Base-by-base conservation (phyloP, 768 basidiomycete species). In the Pulveroboletus sp. region DNA sequence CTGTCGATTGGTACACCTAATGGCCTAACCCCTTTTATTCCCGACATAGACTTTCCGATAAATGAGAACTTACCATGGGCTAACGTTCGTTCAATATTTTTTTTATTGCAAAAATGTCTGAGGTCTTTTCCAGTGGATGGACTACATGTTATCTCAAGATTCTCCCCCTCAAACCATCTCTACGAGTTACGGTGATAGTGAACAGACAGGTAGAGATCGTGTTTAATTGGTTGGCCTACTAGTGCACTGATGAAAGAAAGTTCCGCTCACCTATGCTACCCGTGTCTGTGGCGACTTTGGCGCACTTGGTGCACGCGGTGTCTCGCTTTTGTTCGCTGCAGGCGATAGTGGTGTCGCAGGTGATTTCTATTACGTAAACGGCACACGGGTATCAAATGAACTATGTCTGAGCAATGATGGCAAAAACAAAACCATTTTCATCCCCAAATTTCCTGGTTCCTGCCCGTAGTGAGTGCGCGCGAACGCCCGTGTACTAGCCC, bases 261-360 rank as follows among this genome's bases (percentile, higher is more conserved):
- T 87, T 20, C 84, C 85, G n/a, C 43, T 61, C 44, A 70, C 63
- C 46, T 85, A 75, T 55, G 83, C 85, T 10, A n/a, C n/a, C n/a
- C n/a, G n/a, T n/a, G n/a, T n/a, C n/a, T n/a, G n/a, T n/a, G n/a
- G n/a, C n/a, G n/a, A 54, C 29, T 81, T 89, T 45, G 85, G 84
- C n/a, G 74, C 80, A 51, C 77, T 90, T 13, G 85, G 85, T 49
- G 79, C 72, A 42, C 79, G 85, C 2, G 87, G 88, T 16, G 72
- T 82, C n/a, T 81, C 85, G 8, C 36, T 89, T 14, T 60, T 81
- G 34, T 86, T 86, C 65, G 73, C 80, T 11, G 83, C 82, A 19
- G 85, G 86, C 16, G 86, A 89, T 51, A 60, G 60, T 16, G 87
- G 87, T 16, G 87, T 87, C 16, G 87, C 87, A 3, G 86, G 82